Evolutionary conservation across 345 rosid species (phyloP), one percentile per base, ranked within the genome.

Genomic region (Balakata baccata): DNA sequence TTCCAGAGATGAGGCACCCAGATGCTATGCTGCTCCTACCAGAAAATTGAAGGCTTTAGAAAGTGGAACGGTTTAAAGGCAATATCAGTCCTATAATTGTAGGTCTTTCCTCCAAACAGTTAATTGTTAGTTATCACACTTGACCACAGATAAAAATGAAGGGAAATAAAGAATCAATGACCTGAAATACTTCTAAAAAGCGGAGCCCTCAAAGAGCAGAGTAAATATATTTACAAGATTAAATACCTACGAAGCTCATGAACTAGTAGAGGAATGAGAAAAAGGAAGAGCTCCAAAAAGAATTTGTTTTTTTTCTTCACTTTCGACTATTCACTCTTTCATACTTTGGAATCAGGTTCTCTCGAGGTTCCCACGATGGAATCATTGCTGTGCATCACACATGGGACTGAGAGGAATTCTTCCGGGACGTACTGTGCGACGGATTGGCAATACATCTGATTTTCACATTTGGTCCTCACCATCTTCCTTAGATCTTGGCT

Each of bases 291-390:
- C 85, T 81, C 87, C 82, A 41, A 57, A 88, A 83, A 84, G 77
- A 82, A 82, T 79, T 54, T 68, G 68, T 52, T 43, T 64, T 69
- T 52, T 37, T 29, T 18, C 23, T 63, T 8, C 41, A 75, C 67
- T 74, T 68, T 75, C 75, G 75, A 67, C 76, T 86, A 88, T 88
- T 77, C 84, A 85, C 89, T 85, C 86, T 70, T 49, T 29, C 70
- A 58, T 73, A 69, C 78, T 80, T 65, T 11, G 66, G 72, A 72
- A 76, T 77, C 76, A 25, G 75, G 77, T 77, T 72, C 67, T 73
- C 39, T 17, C 59, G 41, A 14, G 68, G 76, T 43, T 68, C 75
- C 67, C 65, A 37, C 7, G 61, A 62, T 62, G 75, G 70, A 64
- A 76, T 51, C 74, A 71, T 56, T 47, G 71, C 70, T 6, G 60